Evolutionary conservation across 2,329 filamentous ascomycete species (phyloP).

Genomic region (Trichophyton schoenleinii): DNA sequence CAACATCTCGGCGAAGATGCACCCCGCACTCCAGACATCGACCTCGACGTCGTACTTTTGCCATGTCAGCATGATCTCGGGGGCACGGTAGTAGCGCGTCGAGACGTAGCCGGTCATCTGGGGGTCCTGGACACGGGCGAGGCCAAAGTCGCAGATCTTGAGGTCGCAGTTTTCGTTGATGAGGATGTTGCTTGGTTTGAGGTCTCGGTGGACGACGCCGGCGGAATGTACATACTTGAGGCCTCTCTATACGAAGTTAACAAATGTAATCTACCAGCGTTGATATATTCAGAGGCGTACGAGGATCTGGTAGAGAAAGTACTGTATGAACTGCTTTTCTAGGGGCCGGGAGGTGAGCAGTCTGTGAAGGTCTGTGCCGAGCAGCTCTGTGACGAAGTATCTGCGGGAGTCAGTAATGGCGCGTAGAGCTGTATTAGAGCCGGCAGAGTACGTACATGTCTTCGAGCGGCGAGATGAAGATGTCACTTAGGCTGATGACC

Average conservation of each 20-base stretch:
- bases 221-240: conserved; percentile 99
- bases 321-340: conserved; percentile 99
- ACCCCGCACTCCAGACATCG: conserved; percentile 97
- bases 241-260: conserved; percentile 81
- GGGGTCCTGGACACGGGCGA: conserved; percentile 94
- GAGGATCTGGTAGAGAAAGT: conserved; percentile 98
- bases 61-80: conserved; percentile 99
- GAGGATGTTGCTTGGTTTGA: conserved; percentile 97
- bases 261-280: too few relatives aligned
- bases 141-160: conserved; percentile 98
- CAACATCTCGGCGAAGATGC: conserved; percentile 98
- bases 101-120: conserved; percentile 99
- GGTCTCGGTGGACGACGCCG: conserved; percentile 89
- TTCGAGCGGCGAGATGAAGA: conserved; percentile 97
- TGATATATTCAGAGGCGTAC: too few relatives aligned
- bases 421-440: neutral
- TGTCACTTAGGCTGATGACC: conserved; percentile 98
- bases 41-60: conserved; percentile 99
- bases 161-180: conserved; percentile 99
- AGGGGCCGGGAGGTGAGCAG: conserved; percentile 88
- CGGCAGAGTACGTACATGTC: conserved; percentile 60
- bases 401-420: conserved; percentile 33
- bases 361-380: conserved; percentile 91
- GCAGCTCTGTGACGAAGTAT: conserved; percentile 95
- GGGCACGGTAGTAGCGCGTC: conserved; percentile 94